Conservation (phyloP, 2,329 filamentous ascomycete genomes). For the Cercospora janseana region DNA sequence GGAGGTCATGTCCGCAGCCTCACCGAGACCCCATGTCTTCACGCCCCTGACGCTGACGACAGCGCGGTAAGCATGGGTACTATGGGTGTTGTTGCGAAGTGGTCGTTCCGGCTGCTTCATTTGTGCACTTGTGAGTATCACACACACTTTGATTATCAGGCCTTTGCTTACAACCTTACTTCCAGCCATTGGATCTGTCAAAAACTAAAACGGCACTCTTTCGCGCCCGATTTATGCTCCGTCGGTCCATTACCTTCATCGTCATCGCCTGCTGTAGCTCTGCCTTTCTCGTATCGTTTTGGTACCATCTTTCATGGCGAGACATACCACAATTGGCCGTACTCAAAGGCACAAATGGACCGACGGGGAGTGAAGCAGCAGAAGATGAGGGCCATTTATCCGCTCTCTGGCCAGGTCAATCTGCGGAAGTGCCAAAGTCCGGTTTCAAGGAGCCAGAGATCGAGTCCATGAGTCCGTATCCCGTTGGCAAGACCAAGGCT, state of each 20-base stretch:
- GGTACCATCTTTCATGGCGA: slow-evolving; percentile 41
- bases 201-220: slow-evolving; percentile 32
- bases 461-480: slow-evolving; percentile 30
- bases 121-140: too few relatives aligned
- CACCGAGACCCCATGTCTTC: neutral
- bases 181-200: too few relatives aligned
- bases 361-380: slow-evolving; percentile 24
- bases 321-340: slow-evolving; percentile 43
- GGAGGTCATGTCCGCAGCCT: neutral
- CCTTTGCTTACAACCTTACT: too few relatives aligned
- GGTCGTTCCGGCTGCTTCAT: too few relatives aligned
- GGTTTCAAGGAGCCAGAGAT: slow-evolving; percentile 32
- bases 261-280: slow-evolving; percentile 28
- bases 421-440: slow-evolving; percentile 3
- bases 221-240: slow-evolving; percentile 32
- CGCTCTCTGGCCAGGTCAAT: neutral
- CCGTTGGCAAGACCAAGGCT: slow-evolving; percentile 43
- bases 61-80: neutral
- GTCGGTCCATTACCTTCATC: slow-evolving; percentile 29
- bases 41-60: slow-evolving; percentile 1
- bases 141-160: too few relatives aligned
- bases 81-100: too few relatives aligned
- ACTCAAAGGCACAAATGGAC: slow-evolving; percentile 40
- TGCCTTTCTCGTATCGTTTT: slow-evolving; percentile 39
- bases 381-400: slow-evolving; percentile 13